A percentile compares a stretch with the other conserved stretches of the same genome.
phyloP scores from a whole-genome alignment of 1,139 yeast species.

The Kodamaea derodonti region DNA sequence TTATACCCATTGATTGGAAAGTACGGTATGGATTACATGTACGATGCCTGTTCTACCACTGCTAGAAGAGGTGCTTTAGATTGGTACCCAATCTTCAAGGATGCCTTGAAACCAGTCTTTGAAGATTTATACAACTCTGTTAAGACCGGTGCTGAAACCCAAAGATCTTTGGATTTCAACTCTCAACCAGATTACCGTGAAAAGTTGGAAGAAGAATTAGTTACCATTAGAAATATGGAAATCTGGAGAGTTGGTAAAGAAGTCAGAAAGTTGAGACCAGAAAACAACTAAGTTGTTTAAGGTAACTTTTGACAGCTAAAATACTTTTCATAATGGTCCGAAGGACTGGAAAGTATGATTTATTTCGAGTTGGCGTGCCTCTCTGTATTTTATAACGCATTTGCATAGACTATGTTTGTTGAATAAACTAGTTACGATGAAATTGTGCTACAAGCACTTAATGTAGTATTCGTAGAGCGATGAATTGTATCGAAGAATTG shows the following conservation, averaged over 20 bases:
- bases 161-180: constrained; percentile 98
- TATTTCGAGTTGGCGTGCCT: constrained; percentile 16
- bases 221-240: constrained; percentile 92
- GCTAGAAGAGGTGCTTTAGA: constrained; percentile 99
- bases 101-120: constrained; percentile 97
- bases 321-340: constrained; percentile 24
- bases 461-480: too few species aligned
- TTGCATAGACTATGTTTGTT: constrained; percentile 31
- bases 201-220: constrained; percentile 89
- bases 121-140: constrained; percentile 93
- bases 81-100: constrained; percentile 99
- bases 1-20: constrained; percentile 98
- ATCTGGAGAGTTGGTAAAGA: constrained; percentile 99
- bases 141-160: constrained; percentile 93
- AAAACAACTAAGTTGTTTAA: constrained; percentile 78
- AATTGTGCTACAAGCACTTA: too few species aligned
- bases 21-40: constrained; percentile 99
- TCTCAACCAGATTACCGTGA: constrained; percentile 97
- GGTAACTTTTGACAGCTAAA: not conserved
- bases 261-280: constrained; percentile 99
- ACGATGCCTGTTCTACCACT: constrained; percentile 99
- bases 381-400: constrained; percentile 13
- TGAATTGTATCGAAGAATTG: too few species aligned
- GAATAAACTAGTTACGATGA: constrained; percentile 43
- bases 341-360: constrained; percentile 28